Conservation (phyloP, 2,329 filamentous ascomycete genomes). For the Aspergillus sergii region DNA sequence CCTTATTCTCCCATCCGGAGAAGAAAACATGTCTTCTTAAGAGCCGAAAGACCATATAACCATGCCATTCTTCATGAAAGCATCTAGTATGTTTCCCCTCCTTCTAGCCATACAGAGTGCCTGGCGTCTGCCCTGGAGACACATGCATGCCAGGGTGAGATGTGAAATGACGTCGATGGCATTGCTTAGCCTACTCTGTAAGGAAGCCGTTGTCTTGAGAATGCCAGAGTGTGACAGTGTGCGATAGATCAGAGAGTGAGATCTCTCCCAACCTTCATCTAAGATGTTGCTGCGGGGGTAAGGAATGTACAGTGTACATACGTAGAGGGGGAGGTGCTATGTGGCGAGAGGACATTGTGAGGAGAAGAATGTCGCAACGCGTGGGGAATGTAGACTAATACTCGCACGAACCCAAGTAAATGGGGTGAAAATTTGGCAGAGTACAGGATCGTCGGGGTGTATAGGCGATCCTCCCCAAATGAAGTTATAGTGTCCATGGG, state of each 20-base stretch:
- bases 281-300: background rate
- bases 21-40: slow-evolving; percentile 2
- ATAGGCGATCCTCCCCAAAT: background rate
- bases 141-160: slow-evolving; percentile 10
- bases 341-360: background rate
- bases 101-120: slow-evolving; percentile 13
- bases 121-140: slow-evolving; percentile 6
- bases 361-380: background rate
- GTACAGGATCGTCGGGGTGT: background rate
- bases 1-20: background rate
- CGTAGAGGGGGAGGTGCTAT: background rate
- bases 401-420: background rate
- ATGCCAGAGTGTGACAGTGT: background rate
- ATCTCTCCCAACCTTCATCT: background rate
- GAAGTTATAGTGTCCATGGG: background rate
- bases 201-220: background rate
- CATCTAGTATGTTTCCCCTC: slow-evolving; percentile 5
- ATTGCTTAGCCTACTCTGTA: slow-evolving; percentile 6
- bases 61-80: slow-evolving; percentile 1
- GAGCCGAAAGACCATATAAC: background rate
- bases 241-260: background rate
- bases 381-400: background rate
- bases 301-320: background rate
- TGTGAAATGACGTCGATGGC: slow-evolving; percentile 16
- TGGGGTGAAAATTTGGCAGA: background rate